phyloP scores from a whole-genome alignment of 768 basidiomycete species.

The Leccinum uliginosum region DNA sequence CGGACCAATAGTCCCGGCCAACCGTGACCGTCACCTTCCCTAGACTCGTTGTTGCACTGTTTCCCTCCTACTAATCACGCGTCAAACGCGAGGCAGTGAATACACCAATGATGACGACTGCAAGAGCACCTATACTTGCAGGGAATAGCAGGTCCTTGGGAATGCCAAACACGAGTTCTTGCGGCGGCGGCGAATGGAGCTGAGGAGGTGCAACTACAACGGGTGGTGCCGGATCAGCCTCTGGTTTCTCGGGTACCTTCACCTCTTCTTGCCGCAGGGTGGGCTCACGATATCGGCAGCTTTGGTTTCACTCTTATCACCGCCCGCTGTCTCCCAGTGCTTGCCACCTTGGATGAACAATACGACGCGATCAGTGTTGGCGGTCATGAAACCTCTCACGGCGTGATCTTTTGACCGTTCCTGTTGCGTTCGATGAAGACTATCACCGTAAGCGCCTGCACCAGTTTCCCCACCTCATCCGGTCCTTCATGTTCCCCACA shows the following conservation, averaged over 20 bases:
- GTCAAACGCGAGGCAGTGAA: constrained; percentile 83
- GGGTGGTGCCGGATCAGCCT: constrained; percentile 34
- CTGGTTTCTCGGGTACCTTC: constrained; percentile 59
- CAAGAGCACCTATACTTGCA: constrained; percentile 90
- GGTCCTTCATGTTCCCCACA: too few species aligned
- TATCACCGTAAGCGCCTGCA: too few species aligned
- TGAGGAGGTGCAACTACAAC: constrained; percentile 29
- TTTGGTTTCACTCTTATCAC: constrained; percentile 61
- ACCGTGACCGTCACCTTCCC: not conserved
- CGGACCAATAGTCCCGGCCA: not conserved
- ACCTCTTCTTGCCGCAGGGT: constrained; percentile 49
- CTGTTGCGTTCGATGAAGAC: too few species aligned
- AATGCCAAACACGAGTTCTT: constrained; percentile 74
- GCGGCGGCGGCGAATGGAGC: constrained; percentile 33
- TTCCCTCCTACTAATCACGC: constrained; percentile 22
- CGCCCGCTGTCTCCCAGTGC: constrained; percentile 75
- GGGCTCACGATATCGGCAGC: constrained; percentile 51
- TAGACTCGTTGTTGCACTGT: not conserved
- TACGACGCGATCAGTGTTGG: constrained; percentile 86
- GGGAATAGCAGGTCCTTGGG: constrained; percentile 92
- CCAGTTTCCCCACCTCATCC: too few species aligned
- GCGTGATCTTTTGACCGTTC: too few species aligned
- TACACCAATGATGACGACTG: constrained; percentile 83
- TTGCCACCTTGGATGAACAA: constrained; percentile 89
- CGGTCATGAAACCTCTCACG: too few species aligned